Evolutionary conservation across 768 basidiomycete species (phyloP).

Genomic region (Termitomyces sp.): DNA sequence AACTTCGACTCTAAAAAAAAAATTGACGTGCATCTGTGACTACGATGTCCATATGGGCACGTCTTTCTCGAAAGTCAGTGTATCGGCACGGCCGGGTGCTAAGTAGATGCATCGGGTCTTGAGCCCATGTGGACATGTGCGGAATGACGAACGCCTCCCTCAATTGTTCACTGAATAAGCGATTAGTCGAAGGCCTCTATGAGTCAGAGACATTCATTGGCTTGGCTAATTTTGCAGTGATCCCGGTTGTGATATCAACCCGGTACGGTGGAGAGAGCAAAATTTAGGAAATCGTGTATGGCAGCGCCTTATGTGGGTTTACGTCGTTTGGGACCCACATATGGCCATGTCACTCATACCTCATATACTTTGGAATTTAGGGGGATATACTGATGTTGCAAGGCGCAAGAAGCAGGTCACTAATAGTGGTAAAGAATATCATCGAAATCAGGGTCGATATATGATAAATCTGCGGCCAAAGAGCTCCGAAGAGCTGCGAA

Average conservation of each 20-base stretch:
- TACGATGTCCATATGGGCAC: background rate
- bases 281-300: background rate
- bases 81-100: background rate
- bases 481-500: background rate
- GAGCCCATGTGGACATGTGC: too few species aligned
- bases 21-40: background rate
- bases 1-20: background rate
- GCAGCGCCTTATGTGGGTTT: background rate
- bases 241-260: background rate
- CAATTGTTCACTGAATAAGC: background rate
- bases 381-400: background rate
- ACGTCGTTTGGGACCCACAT: background rate
- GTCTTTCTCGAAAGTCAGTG: background rate
- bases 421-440: background rate
- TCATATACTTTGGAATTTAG: background rate
- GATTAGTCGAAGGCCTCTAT: background rate
- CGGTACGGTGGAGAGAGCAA: background rate
- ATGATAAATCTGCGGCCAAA: background rate
- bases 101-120: background rate
- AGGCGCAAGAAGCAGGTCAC: background rate
- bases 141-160: background rate
- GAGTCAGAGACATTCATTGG: background rate
- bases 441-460: background rate
- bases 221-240: background rate
- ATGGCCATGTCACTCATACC: background rate